phyloP scores from a whole-genome alignment of 2,329 filamentous ascomycete genomes.

The Monilinia laxa region DNA sequence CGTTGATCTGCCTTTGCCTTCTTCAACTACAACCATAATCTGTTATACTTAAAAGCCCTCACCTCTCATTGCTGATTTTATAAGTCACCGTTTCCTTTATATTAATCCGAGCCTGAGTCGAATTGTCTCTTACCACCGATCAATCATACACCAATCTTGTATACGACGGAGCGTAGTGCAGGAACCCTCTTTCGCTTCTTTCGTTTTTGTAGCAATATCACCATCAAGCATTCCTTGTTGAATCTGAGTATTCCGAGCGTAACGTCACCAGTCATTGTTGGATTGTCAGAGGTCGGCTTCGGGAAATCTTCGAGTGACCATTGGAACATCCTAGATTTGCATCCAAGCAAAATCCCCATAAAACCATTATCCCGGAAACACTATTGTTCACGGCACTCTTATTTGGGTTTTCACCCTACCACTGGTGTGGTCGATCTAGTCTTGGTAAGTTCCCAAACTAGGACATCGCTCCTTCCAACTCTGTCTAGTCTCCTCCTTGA shows the following conservation, averaged over 20 bases:
- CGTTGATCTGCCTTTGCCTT: slow-evolving; percentile 22
- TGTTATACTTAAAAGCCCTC: slow-evolving; percentile 18
- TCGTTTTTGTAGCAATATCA: slow-evolving; percentile 5
- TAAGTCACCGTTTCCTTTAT: neutral
- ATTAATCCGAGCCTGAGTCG: slow-evolving; percentile 1
- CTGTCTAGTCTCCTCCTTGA: neutral
- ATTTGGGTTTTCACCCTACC: neutral
- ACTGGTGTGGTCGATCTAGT: neutral
- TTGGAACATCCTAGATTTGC: slow-evolving; percentile 3
- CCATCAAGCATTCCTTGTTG: slow-evolving; percentile 8
- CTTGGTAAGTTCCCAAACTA: slow-evolving; percentile 3
- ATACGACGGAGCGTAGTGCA: neutral
- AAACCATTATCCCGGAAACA: neutral
- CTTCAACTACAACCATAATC: neutral
- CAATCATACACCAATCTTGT: neutral
- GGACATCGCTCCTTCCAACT: neutral
- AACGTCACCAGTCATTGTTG: neutral
- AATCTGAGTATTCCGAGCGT: neutral
- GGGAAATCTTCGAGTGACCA: neutral
- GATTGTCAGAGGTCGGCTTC: neutral
- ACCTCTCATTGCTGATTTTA: neutral
- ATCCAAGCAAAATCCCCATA: neutral
- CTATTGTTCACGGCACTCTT: neutral
- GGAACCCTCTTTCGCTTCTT: neutral
- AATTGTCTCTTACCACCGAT: neutral